Evolutionary conservation across 2,329 filamentous ascomycete species (phyloP).

Genomic region (Ramularia endophylla): DNA sequence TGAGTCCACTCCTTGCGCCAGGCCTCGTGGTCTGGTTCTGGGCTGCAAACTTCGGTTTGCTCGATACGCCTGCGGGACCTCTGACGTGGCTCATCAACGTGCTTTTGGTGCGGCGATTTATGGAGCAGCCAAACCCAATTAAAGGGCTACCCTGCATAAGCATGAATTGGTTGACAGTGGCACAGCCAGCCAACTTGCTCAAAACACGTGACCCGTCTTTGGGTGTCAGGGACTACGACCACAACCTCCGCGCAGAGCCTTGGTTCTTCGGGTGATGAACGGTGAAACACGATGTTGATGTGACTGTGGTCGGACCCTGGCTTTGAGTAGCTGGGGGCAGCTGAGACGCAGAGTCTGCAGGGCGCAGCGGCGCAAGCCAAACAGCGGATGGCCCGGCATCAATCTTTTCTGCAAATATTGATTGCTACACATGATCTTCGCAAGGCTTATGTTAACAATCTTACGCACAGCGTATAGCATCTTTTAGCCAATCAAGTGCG

Average conservation of each 20-base stretch:
- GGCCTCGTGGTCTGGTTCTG: conserved; percentile 17
- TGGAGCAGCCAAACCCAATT: too few relatives aligned
- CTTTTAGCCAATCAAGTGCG: too few relatives aligned
- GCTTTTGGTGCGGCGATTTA: conserved; percentile 6
- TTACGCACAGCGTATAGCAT: conserved; percentile 5
- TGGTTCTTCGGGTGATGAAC: too few relatives aligned
- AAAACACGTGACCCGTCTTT: too few relatives aligned
- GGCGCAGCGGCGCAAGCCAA: conserved; percentile 5
- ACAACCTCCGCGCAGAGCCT: too few relatives aligned
- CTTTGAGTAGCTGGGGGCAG: neutral
- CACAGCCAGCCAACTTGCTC: too few relatives aligned
- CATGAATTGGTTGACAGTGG: too few relatives aligned
- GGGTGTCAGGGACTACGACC: too few relatives aligned
- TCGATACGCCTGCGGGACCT: conserved; percentile 6
- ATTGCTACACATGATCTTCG: conserved; percentile 12
- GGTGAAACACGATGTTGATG: too few relatives aligned
- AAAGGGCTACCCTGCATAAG: too few relatives aligned
- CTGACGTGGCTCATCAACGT: conserved; percentile 14
- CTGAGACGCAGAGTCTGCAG: conserved; percentile 10
- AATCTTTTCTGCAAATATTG: conserved; percentile 9
- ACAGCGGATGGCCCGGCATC: conserved; percentile 3
- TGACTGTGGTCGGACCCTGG: too few relatives aligned
- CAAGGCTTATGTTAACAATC: conserved; percentile 3
- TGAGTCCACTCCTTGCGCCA: conserved; percentile 10
- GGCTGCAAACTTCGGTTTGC: conserved; percentile 11